A percentile compares a stretch with the other conserved stretches of the same genome.
Evolutionary conservation across 2,329 filamentous ascomycete genomes (phyloP).

Genomic region (Pyricularia pennisetigena): DNA sequence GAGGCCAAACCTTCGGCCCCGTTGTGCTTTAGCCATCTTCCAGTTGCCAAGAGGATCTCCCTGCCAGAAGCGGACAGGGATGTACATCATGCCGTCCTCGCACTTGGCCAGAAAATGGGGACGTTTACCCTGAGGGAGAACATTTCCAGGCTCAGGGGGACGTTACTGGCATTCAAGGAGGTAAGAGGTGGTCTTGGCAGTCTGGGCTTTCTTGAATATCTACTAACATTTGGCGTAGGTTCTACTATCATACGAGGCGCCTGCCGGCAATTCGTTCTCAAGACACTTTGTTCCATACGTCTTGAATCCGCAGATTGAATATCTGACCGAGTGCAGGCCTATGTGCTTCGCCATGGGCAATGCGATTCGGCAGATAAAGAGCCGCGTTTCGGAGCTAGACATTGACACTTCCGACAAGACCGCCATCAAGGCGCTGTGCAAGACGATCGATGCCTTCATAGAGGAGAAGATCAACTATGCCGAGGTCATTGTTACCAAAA

Average conservation of each 20-base stretch:
- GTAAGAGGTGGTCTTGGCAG: slow-evolving; percentile 29
- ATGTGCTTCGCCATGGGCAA: slow-evolving; percentile 97
- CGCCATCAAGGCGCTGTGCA: slow-evolving; percentile 69
- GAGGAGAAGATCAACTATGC: slow-evolving; percentile 82
- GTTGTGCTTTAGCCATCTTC: slow-evolving; percentile 74
- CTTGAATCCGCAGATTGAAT: slow-evolving; percentile 91
- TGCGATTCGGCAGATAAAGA: slow-evolving; percentile 88
- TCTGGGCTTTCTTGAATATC: neutral
- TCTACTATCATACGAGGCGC: slow-evolving; percentile 87
- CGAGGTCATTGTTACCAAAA: slow-evolving; percentile 73
- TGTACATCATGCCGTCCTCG: slow-evolving; percentile 79
- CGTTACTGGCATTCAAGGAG: slow-evolving; percentile 80
- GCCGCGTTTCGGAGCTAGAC: slow-evolving; percentile 83
- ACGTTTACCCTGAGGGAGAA: slow-evolving; percentile 84
- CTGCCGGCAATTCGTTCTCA: slow-evolving; percentile 71
- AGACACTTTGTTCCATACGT: slow-evolving; percentile 87
- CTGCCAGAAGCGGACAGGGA: slow-evolving; percentile 56
- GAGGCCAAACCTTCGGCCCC: slow-evolving; percentile 49
- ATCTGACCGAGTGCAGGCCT: slow-evolving; percentile 85
- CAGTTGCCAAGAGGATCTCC: slow-evolving; percentile 50
- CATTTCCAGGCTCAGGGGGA: slow-evolving; percentile 78
- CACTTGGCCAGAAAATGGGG: slow-evolving; percentile 82
- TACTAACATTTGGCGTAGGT: slow-evolving; percentile 45
- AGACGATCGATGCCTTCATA: slow-evolving; percentile 82
- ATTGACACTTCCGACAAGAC: slow-evolving; percentile 73